These are phyloP conservation scores for Rhizophora mangle DNA, from an alignment of 345 rosid species.

Conservation along the genomic window DNA sequence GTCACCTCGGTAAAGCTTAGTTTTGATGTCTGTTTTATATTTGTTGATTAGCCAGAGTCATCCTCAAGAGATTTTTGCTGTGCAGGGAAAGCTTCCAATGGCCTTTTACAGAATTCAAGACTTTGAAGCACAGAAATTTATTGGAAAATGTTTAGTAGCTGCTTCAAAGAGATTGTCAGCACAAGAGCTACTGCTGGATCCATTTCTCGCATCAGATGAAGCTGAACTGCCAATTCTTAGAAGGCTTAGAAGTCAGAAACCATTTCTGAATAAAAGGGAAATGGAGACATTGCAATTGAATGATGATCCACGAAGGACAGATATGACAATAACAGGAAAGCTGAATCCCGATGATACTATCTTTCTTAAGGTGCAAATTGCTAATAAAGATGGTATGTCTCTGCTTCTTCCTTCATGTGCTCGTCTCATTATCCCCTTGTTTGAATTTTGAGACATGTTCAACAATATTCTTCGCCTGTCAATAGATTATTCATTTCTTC, in stretches of 20 bases:
- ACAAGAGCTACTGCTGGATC: conserved; percentile 55
- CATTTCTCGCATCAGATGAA: conserved; percentile 55
- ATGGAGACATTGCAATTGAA: conserved; percentile 47
- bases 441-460: no score
- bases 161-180: conserved; percentile 69
- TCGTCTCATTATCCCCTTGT: no score
- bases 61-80: conserved; percentile 3
- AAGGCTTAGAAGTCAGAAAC: conserved; percentile 36
- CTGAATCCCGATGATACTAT: conserved; percentile 64
- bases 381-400: conserved; percentile 49
- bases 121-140: conserved; percentile 60
- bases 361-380: conserved; percentile 55
- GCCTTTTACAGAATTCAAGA: conserved; percentile 59
- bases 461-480: no score
- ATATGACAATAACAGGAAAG: conserved; percentile 69
- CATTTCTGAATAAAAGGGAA: conserved; percentile 52
- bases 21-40: background rate
- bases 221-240: conserved; percentile 26
- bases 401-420: background rate
- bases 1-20: conserved; percentile 26
- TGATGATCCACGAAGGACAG: conserved; percentile 43
- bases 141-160: conserved; percentile 57
- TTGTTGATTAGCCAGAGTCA: background rate
- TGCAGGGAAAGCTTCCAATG: conserved; percentile 72
- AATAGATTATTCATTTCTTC: no score